Percentiles rank a stretch among this genome's conserved stretches.
Evolutionary conservation across 2,329 filamentous ascomycete species (phyloP).

Genomic region (Cadophora malorum): DNA sequence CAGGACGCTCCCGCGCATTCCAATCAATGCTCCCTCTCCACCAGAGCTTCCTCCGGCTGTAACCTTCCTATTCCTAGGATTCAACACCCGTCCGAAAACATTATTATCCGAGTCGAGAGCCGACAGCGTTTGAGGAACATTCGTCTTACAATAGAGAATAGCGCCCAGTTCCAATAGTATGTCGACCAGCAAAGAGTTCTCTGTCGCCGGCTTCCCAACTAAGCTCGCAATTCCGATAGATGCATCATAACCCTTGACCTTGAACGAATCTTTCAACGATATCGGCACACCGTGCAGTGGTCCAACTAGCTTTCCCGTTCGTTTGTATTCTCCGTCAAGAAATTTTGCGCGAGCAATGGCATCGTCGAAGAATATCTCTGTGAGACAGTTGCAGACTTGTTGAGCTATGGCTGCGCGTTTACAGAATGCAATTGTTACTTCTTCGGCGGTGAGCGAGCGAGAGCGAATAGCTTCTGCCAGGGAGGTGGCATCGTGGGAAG

Average conservation of each 20-base stretch:
- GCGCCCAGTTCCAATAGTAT: conserved; percentile 66
- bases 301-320: conserved; percentile 54
- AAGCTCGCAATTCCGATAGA: conserved; percentile 63
- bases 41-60: conserved; percentile 69
- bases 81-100: conserved; percentile 65
- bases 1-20: conserved; percentile 59
- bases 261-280: conserved; percentile 66
- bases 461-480: conserved; percentile 36
- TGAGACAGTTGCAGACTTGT: conserved; percentile 53
- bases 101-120: conserved; percentile 65
- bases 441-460: conserved; percentile 40
- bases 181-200: conserved; percentile 63
- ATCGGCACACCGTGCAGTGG: conserved; percentile 68
- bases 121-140: conserved; percentile 65
- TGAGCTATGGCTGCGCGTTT: conserved; percentile 58
- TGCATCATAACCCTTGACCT: conserved; percentile 58
- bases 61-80: conserved; percentile 63
- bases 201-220: conserved; percentile 57
- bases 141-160: conserved; percentile 74
- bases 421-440: conserved; percentile 56
- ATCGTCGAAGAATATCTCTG: conserved; percentile 57
- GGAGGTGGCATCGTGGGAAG: conserved; percentile 41
- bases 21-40: conserved; percentile 66
- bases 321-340: conserved; percentile 53
- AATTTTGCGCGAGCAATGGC: conserved; percentile 52